phyloP scores from a whole-genome alignment of 306 rosid species.

The Cucurbita pepo region DNA sequence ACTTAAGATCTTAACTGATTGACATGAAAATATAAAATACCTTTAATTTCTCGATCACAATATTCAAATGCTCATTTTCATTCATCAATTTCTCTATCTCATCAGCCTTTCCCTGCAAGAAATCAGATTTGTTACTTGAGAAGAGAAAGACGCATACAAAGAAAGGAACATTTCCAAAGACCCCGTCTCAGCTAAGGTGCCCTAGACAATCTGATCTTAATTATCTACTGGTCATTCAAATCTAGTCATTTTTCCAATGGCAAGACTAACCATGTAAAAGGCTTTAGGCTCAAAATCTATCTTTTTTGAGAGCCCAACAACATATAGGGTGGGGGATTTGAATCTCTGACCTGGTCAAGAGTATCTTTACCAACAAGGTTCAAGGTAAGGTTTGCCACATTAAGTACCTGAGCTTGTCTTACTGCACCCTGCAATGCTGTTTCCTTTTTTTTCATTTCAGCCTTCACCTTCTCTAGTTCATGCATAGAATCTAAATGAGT shows the following conservation, averaged over 20 bases:
- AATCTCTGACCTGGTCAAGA: background rate
- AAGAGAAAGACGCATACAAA: background rate
- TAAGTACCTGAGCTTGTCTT: constrained; percentile 92
- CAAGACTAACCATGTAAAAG: background rate
- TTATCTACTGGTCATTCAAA: background rate
- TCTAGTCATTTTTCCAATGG: background rate
- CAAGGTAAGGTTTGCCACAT: constrained; percentile 1
- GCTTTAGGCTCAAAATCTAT: background rate
- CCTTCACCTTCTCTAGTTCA: constrained; percentile 66
- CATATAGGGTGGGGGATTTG: background rate
- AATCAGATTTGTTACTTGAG: background rate
- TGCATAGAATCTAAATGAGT: constrained; percentile 25
- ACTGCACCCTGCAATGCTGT: constrained; percentile 97
- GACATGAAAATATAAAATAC: constrained; percentile 16
- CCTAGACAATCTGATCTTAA: background rate
- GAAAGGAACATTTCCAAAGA: background rate
- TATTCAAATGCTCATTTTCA: constrained; percentile 79
- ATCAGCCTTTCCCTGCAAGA: constrained; percentile 83
- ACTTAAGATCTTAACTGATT: background rate
- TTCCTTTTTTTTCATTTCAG: constrained; percentile 91
- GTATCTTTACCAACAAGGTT: constrained; percentile 3
- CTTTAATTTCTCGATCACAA: constrained; percentile 66
- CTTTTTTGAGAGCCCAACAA: background rate
- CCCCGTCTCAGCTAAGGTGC: background rate
- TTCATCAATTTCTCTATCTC: constrained; percentile 93